Conservation (phyloP, 768 basidiomycete genomes). For the Hypsizygus marmoreus region DNA sequence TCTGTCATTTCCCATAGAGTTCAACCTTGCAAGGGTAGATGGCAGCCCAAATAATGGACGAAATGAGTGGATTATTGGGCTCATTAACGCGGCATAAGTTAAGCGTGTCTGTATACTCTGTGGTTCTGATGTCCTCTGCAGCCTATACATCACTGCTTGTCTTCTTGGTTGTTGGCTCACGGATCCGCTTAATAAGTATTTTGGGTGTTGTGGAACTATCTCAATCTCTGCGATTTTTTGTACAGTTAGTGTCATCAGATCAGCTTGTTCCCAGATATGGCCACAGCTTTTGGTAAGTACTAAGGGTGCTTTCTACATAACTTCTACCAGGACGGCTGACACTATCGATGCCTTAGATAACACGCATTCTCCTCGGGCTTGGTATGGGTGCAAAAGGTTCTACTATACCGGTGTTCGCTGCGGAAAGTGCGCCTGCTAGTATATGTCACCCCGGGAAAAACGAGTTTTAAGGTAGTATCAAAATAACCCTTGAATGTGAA, state of each 20-base stretch:
- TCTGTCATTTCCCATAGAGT: constrained; percentile 51
- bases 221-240: constrained; percentile 59
- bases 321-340: not conserved
- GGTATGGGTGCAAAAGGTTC: constrained; percentile 63
- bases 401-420: constrained; percentile 62
- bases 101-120: not conserved
- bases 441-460: too few relatives aligned
- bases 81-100: constrained; percentile 61
- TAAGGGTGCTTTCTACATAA: not conserved
- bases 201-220: constrained; percentile 60
- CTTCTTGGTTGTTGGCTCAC: constrained; percentile 46
- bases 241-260: constrained; percentile 48
- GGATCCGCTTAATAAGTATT: constrained; percentile 55
- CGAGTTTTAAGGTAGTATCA: too few relatives aligned
- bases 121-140: constrained; percentile 12
- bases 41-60: constrained; percentile 33
- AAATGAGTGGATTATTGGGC: constrained; percentile 70
- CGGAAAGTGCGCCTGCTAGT: constrained; percentile 72
- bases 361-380: constrained; percentile 55
- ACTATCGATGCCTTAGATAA: constrained; percentile 26
- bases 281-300: constrained; percentile 42
- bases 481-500: too few relatives aligned
- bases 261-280: constrained; percentile 51
- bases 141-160: constrained; percentile 45
- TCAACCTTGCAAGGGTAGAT: constrained; percentile 38